phyloP scores from a whole-genome alignment of 441 rosid species.

The Arabidopsis lyrata region DNA sequence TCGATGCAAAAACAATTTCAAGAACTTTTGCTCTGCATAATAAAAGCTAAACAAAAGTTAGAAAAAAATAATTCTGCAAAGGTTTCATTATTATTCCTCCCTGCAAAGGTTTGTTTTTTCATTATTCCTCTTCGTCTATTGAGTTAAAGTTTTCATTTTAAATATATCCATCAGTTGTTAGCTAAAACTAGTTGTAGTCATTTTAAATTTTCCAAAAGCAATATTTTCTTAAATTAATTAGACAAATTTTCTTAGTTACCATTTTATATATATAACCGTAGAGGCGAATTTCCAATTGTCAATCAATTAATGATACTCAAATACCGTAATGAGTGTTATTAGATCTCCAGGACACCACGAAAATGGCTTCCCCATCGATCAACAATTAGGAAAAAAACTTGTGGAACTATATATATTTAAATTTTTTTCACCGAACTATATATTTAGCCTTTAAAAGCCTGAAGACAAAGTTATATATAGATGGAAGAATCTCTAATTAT shows the following conservation, averaged over 20 bases:
- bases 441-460: no score
- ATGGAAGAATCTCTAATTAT: background rate
- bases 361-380: no score
- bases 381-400: no score
- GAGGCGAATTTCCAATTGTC: no score
- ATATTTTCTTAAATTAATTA: background rate
- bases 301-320: no score
- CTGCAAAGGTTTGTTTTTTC: background rate
- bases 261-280: no score
- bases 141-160: background rate
- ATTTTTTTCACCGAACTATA: no score
- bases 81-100: background rate
- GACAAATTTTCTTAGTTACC: background rate
- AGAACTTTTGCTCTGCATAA: background rate
- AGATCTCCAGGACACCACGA: no score
- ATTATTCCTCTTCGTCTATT: background rate
- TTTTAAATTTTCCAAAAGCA: background rate
- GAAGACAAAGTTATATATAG: no score
- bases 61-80: background rate
- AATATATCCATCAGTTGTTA: background rate
- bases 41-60: background rate
- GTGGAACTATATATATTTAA: no score
- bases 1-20: background rate
- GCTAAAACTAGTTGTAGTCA: background rate
- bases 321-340: no score